A percentile compares a stretch with the other conserved stretches of the same genome.
phyloP scores from a whole-genome alignment of 805 yeast genomes.

The Suhomyces kilbournensis region DNA sequence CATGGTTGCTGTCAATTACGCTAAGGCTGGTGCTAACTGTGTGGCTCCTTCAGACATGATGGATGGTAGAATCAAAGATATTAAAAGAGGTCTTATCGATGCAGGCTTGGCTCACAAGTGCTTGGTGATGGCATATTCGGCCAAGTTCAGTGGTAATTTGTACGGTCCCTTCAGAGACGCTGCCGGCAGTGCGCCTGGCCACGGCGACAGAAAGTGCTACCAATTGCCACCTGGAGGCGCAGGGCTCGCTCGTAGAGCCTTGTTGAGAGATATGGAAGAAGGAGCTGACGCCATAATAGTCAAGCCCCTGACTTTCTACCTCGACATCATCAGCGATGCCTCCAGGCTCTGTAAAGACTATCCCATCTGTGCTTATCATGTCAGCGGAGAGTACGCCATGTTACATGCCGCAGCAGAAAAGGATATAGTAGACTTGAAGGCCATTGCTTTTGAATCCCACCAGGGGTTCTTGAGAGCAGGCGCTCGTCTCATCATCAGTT shows the following conservation, averaged over 20 bases:
- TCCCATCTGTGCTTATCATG: conserved; percentile 94
- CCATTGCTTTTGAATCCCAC: conserved; percentile 81
- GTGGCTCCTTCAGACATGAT: conserved; percentile 98
- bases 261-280: conserved; percentile 79
- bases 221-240: conserved; percentile 92
- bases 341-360: conserved; percentile 74
- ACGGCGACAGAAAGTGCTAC: conserved; percentile 89
- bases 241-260: conserved; percentile 91
- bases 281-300: conserved; percentile 96
- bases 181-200: conserved; percentile 85
- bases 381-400: conserved; percentile 97
- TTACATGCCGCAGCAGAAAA: conserved; percentile 97
- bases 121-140: conserved; percentile 89
- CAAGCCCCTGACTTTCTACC: conserved; percentile 92
- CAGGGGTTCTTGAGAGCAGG: conserved; percentile 94
- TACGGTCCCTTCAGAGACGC: conserved; percentile 99
- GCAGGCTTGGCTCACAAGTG: conserved; percentile 83
- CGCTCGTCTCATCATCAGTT: conserved; percentile 84
- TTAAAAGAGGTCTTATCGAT: conserved; percentile 77
- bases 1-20: conserved; percentile 92
- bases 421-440: conserved; percentile 83
- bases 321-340: conserved; percentile 89
- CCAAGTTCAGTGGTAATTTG: conserved; percentile 85
- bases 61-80: conserved; percentile 89
- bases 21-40: conserved; percentile 90